phyloP scores from a whole-genome alignment of 345 rosid genomes.

The Psidium friedrichsthalianum region DNA sequence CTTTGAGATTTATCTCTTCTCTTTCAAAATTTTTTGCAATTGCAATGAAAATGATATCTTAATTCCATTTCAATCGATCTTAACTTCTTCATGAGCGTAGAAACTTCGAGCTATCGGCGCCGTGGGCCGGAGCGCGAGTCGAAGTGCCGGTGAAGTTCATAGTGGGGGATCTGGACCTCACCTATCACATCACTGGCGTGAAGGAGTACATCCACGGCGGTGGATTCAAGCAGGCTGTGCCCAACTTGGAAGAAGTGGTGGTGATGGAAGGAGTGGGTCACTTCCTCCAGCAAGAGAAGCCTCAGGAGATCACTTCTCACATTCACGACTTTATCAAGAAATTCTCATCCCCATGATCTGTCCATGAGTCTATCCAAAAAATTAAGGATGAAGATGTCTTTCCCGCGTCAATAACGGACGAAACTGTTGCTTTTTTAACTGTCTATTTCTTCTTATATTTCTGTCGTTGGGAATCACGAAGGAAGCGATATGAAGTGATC shows the following conservation, averaged over 20 bases:
- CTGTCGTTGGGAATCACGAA: neutral
- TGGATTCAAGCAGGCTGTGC: constrained; percentile 10
- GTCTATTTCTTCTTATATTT: neutral
- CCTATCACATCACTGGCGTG: constrained; percentile 9
- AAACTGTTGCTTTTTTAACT: neutral
- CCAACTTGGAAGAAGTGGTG: constrained; percentile 15
- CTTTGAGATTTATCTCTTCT: neutral
- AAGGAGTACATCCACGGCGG: constrained; percentile 7
- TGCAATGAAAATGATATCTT: neutral
- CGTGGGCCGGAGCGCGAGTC: neutral
- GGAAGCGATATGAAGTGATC: neutral
- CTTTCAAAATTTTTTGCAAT: neutral
- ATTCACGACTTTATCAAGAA: constrained; percentile 20
- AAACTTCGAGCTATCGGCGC: neutral
- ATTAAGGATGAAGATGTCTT: neutral
- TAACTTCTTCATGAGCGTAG: neutral
- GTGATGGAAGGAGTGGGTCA: constrained; percentile 22
- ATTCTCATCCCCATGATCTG: neutral
- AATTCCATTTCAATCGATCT: neutral
- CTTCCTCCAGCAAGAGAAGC: constrained; percentile 15
- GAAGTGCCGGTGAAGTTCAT: neutral
- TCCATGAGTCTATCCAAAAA: neutral
- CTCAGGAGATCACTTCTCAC: constrained; percentile 15
- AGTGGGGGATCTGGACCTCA: constrained; percentile 20
- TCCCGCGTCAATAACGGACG: neutral